Evolutionary conservation across 2,329 filamentous ascomycete species (phyloP), one percentile per base, ranked within the genome.

Genomic region (Penicillium sp.): DNA sequence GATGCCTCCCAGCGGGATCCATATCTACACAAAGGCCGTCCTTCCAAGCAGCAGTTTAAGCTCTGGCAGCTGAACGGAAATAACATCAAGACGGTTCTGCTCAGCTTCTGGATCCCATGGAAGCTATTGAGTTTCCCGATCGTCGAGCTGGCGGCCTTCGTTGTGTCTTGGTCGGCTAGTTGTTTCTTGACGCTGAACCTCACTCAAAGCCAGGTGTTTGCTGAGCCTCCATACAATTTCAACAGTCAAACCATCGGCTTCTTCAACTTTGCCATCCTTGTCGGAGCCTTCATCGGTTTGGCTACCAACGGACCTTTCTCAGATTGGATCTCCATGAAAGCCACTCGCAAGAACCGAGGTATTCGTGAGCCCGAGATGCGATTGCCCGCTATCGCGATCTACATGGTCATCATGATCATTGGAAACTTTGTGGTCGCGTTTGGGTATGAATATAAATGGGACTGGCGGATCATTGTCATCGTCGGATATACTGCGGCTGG

Each of bases 51-150:
- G 56, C 87, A 89, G 73, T 89, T 86, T 80, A 76, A 74, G 35
- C 60, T 87, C 4, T 86, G 79, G 72, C 83, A 85, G 62, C 70
- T 79, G 0, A 84, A 81, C 65, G 75, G 81, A 2, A 77, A 84
- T 45, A 76, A 70, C n/a, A 44, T 76, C 47, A 75, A 76, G 66
- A 80, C 78, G n/a, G 78, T 88, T 26, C 49, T 84, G 1, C 72
- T 81, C 30, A 85, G 87, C 67, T 78, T 89, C 24, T 87, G 83
- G 82, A 80, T 85, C 8, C 88, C 87, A 0, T 88, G 85, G 82
- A 87, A 88, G 68, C 78, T 89, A 0, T 84, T 87, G 70, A 67
- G 80, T 0, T 89, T 86, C 73, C 87, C 87, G 0, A 89, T 89
- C 60, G 83, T 89, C 47, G 82, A 88, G 64, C 86, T 87, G 60